Conservation (phyloP, 2,329 filamentous ascomycete genomes). For the Taxawa tesnikishii region DNA sequence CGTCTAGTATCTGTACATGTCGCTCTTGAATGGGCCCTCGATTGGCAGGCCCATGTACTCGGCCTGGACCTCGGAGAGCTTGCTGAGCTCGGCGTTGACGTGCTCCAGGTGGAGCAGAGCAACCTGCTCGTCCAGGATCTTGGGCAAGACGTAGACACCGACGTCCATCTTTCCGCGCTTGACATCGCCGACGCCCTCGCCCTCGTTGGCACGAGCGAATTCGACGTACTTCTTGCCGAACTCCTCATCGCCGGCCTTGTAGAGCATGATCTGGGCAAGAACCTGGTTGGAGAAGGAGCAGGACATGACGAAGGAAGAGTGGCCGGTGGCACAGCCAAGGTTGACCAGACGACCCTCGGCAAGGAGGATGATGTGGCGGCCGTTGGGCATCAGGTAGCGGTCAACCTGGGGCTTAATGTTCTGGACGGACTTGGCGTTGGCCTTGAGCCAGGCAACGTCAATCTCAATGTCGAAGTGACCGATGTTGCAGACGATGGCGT, state of each 20-base stretch:
- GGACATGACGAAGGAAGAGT: constrained; percentile 99
- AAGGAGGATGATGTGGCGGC: constrained; percentile 95
- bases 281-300: constrained; percentile 99
- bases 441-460: constrained; percentile 98
- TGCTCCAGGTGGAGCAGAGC: constrained; percentile 85
- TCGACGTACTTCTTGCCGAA: constrained; percentile 93
- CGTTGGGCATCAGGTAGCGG: constrained; percentile 87
- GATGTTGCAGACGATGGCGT: constrained; percentile 99
- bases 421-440: constrained; percentile 81
- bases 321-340: constrained; percentile 95
- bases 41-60: constrained; percentile 83
- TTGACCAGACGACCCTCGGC: constrained; percentile 98
- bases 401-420: constrained; percentile 99
- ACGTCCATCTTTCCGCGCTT: constrained; percentile 77
- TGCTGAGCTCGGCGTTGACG: constrained; percentile 87
- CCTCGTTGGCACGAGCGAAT: constrained; percentile 50
- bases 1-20: constrained; percentile 70
- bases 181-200: constrained; percentile 17
- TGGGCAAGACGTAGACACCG: constrained; percentile 93
- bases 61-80: constrained; percentile 73
- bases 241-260: constrained; percentile 76
- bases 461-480: constrained; percentile 99
- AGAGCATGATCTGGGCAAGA: constrained; percentile 96
- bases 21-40: constrained; percentile 92
- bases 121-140: constrained; percentile 98